phyloP scores from a whole-genome alignment of 2,329 filamentous ascomycete species.

The Elsinoe australis region DNA sequence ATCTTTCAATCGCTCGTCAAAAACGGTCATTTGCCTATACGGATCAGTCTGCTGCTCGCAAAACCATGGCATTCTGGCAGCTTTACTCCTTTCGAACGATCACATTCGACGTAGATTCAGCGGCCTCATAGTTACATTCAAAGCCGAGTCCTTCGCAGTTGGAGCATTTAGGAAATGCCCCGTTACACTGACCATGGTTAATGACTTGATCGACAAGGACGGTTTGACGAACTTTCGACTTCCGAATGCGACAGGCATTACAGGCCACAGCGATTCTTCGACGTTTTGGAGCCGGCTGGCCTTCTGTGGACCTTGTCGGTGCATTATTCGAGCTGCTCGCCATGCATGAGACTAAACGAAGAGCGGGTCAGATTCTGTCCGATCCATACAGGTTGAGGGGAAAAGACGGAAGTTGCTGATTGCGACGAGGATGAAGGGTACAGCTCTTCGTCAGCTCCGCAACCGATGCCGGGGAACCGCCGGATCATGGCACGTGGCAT shows the following conservation, averaged over 20 bases:
- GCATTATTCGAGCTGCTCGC: background rate
- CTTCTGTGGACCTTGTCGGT: background rate
- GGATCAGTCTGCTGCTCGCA: background rate
- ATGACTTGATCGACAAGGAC: background rate
- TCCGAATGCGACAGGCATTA: conserved; percentile 26
- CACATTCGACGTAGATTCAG: conserved; percentile 32
- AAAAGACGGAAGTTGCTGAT: too few relatives aligned
- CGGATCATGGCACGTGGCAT: too few relatives aligned
- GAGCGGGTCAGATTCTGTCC: too few relatives aligned
- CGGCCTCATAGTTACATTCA: conserved; percentile 38
- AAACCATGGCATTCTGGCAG: background rate
- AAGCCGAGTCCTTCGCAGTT: conserved; percentile 37
- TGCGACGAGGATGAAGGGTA: too few relatives aligned
- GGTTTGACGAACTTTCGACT: conserved; percentile 26
- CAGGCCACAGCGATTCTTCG: conserved; percentile 20
- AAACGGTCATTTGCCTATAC: background rate
- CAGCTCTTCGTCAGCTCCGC: too few relatives aligned
- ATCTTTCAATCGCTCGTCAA: conserved; percentile 5
- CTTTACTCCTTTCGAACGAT: conserved; percentile 36
- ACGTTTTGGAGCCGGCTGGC: conserved; percentile 7
- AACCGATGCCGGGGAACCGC: too few relatives aligned
- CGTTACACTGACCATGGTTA: conserved; percentile 34
- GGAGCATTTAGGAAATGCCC: conserved; percentile 37
- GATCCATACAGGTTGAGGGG: too few relatives aligned
- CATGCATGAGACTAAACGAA: background rate